Evolutionary conservation across 768 basidiomycete species (phyloP), one percentile per base, ranked within the genome.

Genomic region (Termitomyces sp.): DNA sequence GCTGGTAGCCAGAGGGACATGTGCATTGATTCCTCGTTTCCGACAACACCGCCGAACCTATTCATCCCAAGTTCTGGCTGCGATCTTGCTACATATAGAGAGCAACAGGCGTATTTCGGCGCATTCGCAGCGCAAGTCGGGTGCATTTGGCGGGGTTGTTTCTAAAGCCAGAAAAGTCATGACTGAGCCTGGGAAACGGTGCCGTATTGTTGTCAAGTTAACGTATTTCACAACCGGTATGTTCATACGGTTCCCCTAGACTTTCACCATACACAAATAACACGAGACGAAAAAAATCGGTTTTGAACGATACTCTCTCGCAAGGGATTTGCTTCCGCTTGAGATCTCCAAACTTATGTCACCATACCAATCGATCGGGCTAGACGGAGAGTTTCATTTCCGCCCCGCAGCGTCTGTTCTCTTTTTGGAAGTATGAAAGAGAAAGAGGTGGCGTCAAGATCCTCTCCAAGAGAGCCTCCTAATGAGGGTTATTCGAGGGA

Each of bases 111-210:
- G n/a, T 14, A 56, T 20, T 20, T 20, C 31, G n/a, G 31, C 6
- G 42, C 42, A 8, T 14, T 32, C 31, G 17, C 42, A 43, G 31
- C 34, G 11, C 55, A 14, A 56, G 31, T 34, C 31, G 31, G 3
- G 29, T 32, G 31, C 17, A 20, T 56, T 43, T 43, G 42, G 29
- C 5, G n/a, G 54, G 32, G 40, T n/a, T 17, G 55, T 34, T 45
- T n/a, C 6, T 6, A 38, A 43, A 45, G 31, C 42, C 43, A 45
- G 25, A 56, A 20, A 42, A 42, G n/a, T n/a, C 17, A 34, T 42
- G n/a, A 25, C 17, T 12, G 31, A 56, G 42, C 55, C 55, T 56
- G 55, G 55, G 42, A 56, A 56, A 43, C 14, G n/a, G 55, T 56
- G 55, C 29, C 25, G 55, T 56, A 43, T 20, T 8, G 11, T 45